phyloP scores from a whole-genome alignment of 257 asterid species.

The Anisodus acutangulus region DNA sequence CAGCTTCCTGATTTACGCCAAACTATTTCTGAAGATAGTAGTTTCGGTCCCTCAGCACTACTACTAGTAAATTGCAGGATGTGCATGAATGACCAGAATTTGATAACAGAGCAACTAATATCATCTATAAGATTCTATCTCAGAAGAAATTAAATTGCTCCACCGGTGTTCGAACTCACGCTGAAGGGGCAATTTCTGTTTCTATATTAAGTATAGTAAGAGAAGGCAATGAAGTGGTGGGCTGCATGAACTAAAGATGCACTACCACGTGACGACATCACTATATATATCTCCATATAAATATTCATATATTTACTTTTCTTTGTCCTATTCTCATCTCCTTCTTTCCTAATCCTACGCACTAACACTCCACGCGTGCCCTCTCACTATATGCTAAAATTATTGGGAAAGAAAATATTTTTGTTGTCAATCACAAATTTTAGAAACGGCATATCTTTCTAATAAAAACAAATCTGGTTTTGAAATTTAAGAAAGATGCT shows the following conservation, averaged over 20 bases:
- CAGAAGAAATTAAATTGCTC: too few species aligned
- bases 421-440: not conserved
- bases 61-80: too few species aligned
- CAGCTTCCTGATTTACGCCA: too few species aligned
- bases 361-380: constrained; percentile 19
- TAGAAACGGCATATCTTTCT: not conserved
- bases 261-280: constrained; percentile 43
- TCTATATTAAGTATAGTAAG: constrained; percentile 25
- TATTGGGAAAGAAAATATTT: constrained; percentile 20
- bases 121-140: too few species aligned
- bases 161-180: too few species aligned
- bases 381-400: constrained; percentile 11
- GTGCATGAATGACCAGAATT: too few species aligned
- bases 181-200: too few species aligned
- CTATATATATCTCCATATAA: not conserved
- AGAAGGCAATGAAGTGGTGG: constrained; percentile 30
- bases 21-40: too few species aligned
- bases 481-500: not conserved
- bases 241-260: constrained; percentile 38
- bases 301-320: not conserved
- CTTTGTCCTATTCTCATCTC: constrained; percentile 25
- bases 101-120: too few species aligned
- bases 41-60: too few species aligned
- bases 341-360: not conserved
- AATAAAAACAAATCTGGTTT: not conserved